Base-by-base conservation (phyloP, 1,139 yeast genomes). In the Kodamaea ohmeri region DNA sequence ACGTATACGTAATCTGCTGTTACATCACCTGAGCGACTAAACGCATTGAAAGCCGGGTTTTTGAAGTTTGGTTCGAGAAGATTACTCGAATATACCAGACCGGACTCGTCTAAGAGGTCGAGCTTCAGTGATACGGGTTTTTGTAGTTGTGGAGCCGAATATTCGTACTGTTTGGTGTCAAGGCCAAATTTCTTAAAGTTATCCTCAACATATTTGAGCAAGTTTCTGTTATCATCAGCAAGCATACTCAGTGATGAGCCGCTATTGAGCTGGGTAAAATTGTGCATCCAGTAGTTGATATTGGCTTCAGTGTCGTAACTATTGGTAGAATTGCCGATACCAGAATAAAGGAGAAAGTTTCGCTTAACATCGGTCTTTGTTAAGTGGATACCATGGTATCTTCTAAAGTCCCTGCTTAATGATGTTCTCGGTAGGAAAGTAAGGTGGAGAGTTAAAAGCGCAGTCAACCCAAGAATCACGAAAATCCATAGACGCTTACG, bases 401-500 rank as follows among this genome's bases (percentile, higher is more conserved):
- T 63, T 49, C 92, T 73, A 56, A 86, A 79, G 58, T 90, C 97
- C 46, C 97, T 69, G 38, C 85, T 79, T 14, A 88, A 65, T 1
- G 96, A 86, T 1, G 97, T 88, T 42, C 97, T 63, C 1, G 97
- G 97, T 20, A 89, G 67, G 55, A 90, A 90, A 1, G 86, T 78
- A 36, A 88, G 65, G 39, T 84, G 78, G 50, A 84, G 77, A 3
- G 78, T 66, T 9, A 78, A 61, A 33, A 76, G 63, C 40, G 75
- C 78, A 6, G 73, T 52, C 35, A 75, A 50, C 12, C 86, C 89
- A 36, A 76, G 36, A 13, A 33, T 38, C 3, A 38, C 34, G 21
- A 41, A 41, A 3, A 38, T 31, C 44, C 44, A 41, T 8, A 41
- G 27, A 16, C 44, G 27, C 14, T 36, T 36, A 3, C 32, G 19